phyloP scores from a whole-genome alignment of 495 filamentous ascomycete genomes.

The Choiromyces venosus region DNA sequence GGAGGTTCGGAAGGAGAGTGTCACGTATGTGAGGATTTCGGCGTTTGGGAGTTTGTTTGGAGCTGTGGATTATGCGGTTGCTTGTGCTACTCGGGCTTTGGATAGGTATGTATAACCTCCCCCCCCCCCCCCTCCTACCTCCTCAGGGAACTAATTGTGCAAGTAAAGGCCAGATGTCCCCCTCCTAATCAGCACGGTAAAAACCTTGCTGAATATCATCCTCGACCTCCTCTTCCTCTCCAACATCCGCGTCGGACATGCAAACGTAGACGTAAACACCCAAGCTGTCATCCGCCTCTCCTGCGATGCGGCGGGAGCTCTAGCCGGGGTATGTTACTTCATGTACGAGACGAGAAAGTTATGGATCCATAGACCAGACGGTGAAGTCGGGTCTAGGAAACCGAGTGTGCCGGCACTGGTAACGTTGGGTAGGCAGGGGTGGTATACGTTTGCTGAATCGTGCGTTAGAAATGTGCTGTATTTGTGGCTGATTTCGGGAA shows the following conservation, averaged over 20 bases:
- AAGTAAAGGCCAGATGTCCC: constrained; percentile 59
- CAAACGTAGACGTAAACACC: constrained; percentile 40
- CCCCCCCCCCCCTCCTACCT: neutral
- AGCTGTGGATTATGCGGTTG: constrained; percentile 60
- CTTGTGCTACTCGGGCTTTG: constrained; percentile 57
- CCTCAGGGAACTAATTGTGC: neutral
- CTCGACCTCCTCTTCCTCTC: constrained; percentile 67
- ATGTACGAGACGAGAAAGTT: constrained; percentile 45
- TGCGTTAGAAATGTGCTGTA: constrained; percentile 64
- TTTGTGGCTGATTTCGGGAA: constrained; percentile 63
- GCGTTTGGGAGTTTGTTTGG: constrained; percentile 58
- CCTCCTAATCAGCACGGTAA: constrained; percentile 59
- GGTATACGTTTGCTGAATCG: constrained; percentile 59
- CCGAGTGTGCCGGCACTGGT: constrained; percentile 48
- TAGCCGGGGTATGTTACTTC: constrained; percentile 58
- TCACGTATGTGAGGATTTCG: constrained; percentile 64
- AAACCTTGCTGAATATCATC: constrained; percentile 62
- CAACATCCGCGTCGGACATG: constrained; percentile 56
- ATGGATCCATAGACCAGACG: constrained; percentile 15
- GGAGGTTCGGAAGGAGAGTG: constrained; percentile 51
- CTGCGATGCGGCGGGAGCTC: constrained; percentile 56
- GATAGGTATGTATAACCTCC: constrained; percentile 49
- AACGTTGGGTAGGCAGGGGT: constrained; percentile 53
- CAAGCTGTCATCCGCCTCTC: constrained; percentile 60
- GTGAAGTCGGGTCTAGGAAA: constrained; percentile 21